Base-by-base conservation (phyloP, 768 basidiomycete genomes). In the Suillus paluster region DNA sequence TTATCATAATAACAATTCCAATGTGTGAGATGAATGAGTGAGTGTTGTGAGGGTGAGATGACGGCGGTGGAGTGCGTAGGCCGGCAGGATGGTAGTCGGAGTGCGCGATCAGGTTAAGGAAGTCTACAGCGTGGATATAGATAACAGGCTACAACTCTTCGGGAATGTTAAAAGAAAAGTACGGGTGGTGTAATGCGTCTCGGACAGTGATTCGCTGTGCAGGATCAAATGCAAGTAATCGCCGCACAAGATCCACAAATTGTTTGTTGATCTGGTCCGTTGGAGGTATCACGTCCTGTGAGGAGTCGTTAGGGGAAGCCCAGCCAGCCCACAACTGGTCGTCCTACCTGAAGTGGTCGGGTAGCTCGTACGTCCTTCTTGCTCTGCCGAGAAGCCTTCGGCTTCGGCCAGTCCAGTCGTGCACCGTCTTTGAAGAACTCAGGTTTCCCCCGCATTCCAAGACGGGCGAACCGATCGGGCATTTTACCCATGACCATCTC, bases 401-500 rank as follows among this genome's bases (percentile, higher is more conserved):
- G 80, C 71, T 92, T 93, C 0, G 97, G 97, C 90, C 93, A 99
- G 74, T 95, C 94, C 45, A 99, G 84, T 70, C 89, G 91, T 65
- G 81, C 76, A 34, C 86, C 89, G 23, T 92, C 90, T 72, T 92
- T 94, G 82, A 99, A 98, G 75, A 92, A 97, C 71, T 99, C 96
- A 9, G 94, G 88, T 70, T 96, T 96, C 55, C 88, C 86, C 52
- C 90, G 84, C 10, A 89, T 86, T 19, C 90, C 91, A 48, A 84
- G 82, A 46, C 90, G 84, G 42, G 87, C 86, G 71, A 97, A 94
- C 6, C 89, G 87, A 56, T 91, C 88, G 0, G 96, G 94, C 90
- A 99, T 96, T 79, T 92, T 93, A 62, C 97, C 97, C 92, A 99
- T 98, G 42, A 99, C 97, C 74, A 92, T 90, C 74, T 99, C 96